These are phyloP conservation scores for Claviceps sp. DNA, from an alignment of 2,329 filamentous ascomycete genomes.

Conservation along the genomic window DNA sequence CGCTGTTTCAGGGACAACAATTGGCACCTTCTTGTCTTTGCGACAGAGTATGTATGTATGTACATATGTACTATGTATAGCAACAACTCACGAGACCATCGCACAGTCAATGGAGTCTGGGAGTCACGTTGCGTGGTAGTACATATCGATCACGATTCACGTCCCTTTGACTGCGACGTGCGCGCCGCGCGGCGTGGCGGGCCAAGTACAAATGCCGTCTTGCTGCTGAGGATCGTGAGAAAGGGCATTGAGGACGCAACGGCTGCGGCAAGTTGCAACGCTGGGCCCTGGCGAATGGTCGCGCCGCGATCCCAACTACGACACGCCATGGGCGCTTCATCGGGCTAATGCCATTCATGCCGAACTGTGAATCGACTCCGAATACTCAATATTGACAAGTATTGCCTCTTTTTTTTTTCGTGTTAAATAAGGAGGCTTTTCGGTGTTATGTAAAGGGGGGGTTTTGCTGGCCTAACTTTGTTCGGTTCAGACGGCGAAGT, in stretches of 20 bases:
- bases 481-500: not conserved
- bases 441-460: too few relatives aligned
- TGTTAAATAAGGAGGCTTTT: too few relatives aligned
- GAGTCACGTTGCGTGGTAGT: not conserved
- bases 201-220: not conserved
- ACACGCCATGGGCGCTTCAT: not conserved
- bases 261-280: not conserved
- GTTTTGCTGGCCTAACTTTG: not conserved
- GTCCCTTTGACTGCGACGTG: not conserved
- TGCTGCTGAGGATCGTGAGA: not conserved
- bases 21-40: not conserved
- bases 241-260: not conserved
- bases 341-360: not conserved
- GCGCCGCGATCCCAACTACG: not conserved
- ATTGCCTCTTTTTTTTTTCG: not conserved
- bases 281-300: not conserved
- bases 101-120: not conserved
- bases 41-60: too few relatives aligned
- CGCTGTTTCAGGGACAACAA: not conserved
- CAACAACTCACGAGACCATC: not conserved
- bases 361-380: not conserved
- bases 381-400: not conserved
- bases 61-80: not conserved
- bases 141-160: too few relatives aligned
- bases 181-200: not conserved